Percentiles rank a stretch among this genome's conserved stretches.
Conservation (phyloP, 148 eudicot genomes). For the Amaranthus cruentus region DNA sequence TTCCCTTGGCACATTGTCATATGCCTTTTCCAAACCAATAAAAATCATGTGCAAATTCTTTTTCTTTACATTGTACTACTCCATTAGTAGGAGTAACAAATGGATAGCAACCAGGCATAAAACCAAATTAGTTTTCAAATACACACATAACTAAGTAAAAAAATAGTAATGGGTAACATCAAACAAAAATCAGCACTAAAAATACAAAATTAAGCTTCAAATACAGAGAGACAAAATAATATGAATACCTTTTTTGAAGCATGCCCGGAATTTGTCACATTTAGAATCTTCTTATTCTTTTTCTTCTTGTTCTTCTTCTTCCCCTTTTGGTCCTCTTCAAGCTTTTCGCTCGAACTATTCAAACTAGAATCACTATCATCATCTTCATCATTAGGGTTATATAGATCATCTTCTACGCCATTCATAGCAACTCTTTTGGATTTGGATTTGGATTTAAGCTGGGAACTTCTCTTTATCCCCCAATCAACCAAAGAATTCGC, state of each 20-base stretch:
- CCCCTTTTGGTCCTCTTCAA: constrained; percentile 21
- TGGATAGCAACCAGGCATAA: neutral
- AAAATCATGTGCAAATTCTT: neutral
- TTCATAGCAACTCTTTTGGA: constrained; percentile 28
- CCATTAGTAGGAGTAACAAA: neutral
- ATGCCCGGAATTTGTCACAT: constrained; percentile 24
- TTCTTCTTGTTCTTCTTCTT: neutral
- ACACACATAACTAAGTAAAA: neutral
- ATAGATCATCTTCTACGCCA: constrained; percentile 53
- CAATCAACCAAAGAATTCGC: constrained; percentile 48
- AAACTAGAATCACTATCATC: constrained; percentile 31
- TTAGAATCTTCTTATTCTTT: constrained; percentile 20
- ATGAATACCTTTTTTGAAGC: constrained; percentile 31
- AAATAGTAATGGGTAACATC: too few relatives aligned
- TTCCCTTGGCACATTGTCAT: neutral
- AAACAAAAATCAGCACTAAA: neutral
- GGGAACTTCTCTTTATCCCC: constrained; percentile 19
- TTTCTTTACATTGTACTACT: too few relatives aligned
- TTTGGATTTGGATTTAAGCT: constrained; percentile 20
- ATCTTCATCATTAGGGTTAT: constrained; percentile 37
- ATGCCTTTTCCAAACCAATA: neutral
- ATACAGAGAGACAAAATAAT: neutral
- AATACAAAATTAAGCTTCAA: neutral
- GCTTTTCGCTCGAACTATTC: constrained; percentile 31
- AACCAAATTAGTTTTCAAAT: neutral